Evolutionary conservation across 2,329 filamentous ascomycete species (phyloP), one percentile per base, ranked within the genome.

Genomic region (Paracoccidioides brasiliensis): DNA sequence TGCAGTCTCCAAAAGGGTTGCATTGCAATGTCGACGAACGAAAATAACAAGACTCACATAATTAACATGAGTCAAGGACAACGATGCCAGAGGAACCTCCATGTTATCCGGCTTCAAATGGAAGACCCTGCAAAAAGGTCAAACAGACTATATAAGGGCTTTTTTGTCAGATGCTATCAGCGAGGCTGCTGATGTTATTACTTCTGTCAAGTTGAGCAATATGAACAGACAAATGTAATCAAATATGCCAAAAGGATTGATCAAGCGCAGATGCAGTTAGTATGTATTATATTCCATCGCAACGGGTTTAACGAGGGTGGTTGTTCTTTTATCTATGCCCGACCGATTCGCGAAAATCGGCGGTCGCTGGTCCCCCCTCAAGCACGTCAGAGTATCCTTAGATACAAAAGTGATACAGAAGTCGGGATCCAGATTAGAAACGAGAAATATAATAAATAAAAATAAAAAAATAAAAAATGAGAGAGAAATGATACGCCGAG

Each of bases 61-160:
- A 76, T 93, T 88, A 63, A 97, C 90, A 74, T 97, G 91, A 9
- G 93, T 97, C 63, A 98, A 75, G 53, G 91, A 95, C 58, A 98
- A 80, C 30, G 91, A 97, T 53, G 90, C 89, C 56, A 97, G 77
- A 40, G 55, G 58, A 35, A 51, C 38, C 12, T 54, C 49, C 54
- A 53, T 54, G 46, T 10, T 15, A 37, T 22, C 15, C 22, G 22
- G 22, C 22, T 22, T 38, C n/a, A 15, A 38, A 15, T 10, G 15
- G 33, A 12, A 50, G 46, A 32, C 32, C 22, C 37, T 5, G 9
- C 4, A 9, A 28, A 50, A 7, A 4, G 32, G 33, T 22, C 8
- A 37, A 8, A 50, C 12, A 2, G 12, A 12, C 37, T 38, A 38
- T 38, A 12, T 38, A 8, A 7, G 37, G 2, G 37, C 7, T 7